Evolutionary conservation across 305 asterid species (phyloP).

Genomic region (Fraxinus nigra): DNA sequence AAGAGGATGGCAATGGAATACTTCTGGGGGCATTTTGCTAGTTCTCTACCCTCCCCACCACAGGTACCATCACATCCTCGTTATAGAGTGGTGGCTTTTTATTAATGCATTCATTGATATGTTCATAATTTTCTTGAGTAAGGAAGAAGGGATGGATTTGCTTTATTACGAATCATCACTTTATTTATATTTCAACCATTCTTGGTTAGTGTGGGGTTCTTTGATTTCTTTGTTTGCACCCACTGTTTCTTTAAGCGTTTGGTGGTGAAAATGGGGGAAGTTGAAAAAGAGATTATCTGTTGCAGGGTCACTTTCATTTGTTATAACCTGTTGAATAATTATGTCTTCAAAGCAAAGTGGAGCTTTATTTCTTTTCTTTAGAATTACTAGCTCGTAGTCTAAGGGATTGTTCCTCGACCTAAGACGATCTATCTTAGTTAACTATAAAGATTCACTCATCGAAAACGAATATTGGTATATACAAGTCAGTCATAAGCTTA

Average conservation of each 20-base stretch:
- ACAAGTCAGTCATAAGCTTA: too few relatives aligned
- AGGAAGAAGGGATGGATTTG: conserved; percentile 42
- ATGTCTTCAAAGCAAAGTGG: neutral
- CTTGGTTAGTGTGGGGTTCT: conserved; percentile 15
- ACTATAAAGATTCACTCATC: neutral
- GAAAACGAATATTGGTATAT: too few relatives aligned
- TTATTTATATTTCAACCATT: conserved; percentile 13
- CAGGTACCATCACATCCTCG: conserved; percentile 25
- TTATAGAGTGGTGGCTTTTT: conserved; percentile 9
- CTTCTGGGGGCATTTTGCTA: conserved; percentile 60
- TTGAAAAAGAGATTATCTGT: conserved; percentile 21
- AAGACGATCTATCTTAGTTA: neutral
- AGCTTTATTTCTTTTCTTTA: neutral
- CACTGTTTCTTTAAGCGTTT: conserved; percentile 13
- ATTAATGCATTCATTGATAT: conserved; percentile 16
- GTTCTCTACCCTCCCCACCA: conserved; percentile 10
- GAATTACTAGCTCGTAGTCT: neutral
- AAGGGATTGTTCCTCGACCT: neutral
- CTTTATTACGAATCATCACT: conserved; percentile 50
- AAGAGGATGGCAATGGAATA: conserved; percentile 26
- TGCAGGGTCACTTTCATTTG: conserved; percentile 31
- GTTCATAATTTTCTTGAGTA: conserved; percentile 40
- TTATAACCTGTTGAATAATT: conserved; percentile 21
- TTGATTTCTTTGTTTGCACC: neutral
- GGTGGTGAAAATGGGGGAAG: conserved; percentile 12